Percentiles rank a stretch among this genome's conserved stretches.
Conservation (phyloP, 2,329 filamentous ascomycete genomes). For the Fusarium sp. region DNA sequence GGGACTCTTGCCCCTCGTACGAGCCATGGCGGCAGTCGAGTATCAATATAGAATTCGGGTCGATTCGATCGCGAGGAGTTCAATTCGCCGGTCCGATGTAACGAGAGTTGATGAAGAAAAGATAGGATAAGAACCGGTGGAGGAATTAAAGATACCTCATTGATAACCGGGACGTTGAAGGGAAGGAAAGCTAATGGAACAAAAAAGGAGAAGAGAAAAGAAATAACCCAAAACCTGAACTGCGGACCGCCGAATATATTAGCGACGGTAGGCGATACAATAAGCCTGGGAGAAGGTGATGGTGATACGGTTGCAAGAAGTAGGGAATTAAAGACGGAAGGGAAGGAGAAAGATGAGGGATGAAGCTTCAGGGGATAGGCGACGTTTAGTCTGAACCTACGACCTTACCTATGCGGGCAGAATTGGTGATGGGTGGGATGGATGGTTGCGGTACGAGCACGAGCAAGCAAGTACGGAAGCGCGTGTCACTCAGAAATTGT, state of each 20-base stretch:
- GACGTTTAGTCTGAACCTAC: constrained; percentile 28
- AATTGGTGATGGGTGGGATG: constrained; percentile 28
- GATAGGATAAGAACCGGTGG: constrained; percentile 30
- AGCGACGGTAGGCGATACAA: constrained; percentile 29
- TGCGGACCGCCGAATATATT: constrained; percentile 32
- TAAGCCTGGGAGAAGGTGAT: constrained; percentile 18
- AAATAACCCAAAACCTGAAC: constrained; percentile 34
- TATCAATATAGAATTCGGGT: constrained; percentile 33
- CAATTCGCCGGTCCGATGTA: constrained; percentile 21
- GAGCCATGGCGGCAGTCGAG: constrained; percentile 51
- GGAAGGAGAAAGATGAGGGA: constrained; percentile 36
- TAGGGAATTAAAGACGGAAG: constrained; percentile 29
- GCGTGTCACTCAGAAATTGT: constrained; percentile 49
- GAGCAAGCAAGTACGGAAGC: constrained; percentile 14
- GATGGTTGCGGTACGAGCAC: constrained; percentile 26
- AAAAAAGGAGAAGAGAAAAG: constrained; percentile 27
- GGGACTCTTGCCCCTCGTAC: constrained; percentile 54
- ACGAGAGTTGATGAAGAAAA: constrained; percentile 33
- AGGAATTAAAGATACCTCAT: constrained; percentile 45
- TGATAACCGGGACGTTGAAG: constrained; percentile 22
- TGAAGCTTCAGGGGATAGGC: constrained; percentile 46
- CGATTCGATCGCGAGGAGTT: constrained; percentile 30
- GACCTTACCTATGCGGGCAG: constrained; percentile 34
- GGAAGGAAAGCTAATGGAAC: constrained; percentile 27
- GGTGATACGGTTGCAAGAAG: constrained; percentile 29